phyloP scores from a whole-genome alignment of 2,329 filamentous ascomycete species.

The Helotiales sp. region DNA sequence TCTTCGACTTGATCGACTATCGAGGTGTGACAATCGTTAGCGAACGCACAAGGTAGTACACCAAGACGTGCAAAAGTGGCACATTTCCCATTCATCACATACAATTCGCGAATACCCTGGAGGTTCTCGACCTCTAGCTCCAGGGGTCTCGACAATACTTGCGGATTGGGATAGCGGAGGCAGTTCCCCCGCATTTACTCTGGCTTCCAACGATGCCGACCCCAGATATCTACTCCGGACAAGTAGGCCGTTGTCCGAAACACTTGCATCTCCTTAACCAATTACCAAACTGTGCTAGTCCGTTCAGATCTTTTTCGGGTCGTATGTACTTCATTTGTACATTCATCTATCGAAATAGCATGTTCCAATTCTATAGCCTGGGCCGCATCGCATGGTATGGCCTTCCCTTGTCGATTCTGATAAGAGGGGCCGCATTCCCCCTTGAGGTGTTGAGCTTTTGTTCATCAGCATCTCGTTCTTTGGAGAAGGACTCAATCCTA shows the following conservation, averaged over 20 bases:
- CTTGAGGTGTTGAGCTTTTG: conserved; percentile 1
- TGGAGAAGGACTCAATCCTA: conserved; percentile 7
- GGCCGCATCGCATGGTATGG: neutral
- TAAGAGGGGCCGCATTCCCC: conserved; percentile 12
- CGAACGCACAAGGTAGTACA: neutral
- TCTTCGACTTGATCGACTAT: neutral
- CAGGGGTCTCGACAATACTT: neutral
- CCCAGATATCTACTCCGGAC: conserved; percentile 13
- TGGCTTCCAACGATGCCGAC: conserved; percentile 6
- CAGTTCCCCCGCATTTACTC: conserved; percentile 1
- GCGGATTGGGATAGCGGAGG: conserved; percentile 1
- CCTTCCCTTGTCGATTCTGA: neutral
- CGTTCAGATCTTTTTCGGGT: conserved; percentile 6
- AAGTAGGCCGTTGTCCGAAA: conserved; percentile 11
- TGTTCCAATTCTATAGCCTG: conserved; percentile 6
- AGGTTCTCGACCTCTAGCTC: neutral
- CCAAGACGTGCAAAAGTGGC: neutral
- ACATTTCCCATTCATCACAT: neutral
- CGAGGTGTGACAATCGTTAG: neutral
- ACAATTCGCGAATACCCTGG: neutral
- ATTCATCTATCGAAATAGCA: conserved; percentile 15
- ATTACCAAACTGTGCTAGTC: conserved; percentile 2
- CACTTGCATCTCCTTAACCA: conserved; percentile 11
- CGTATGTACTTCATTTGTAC: conserved; percentile 15
- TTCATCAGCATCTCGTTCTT: conserved; percentile 12